Conservation (phyloP, 179 eudicot species). For the Patellifolia procumbens region DNA sequence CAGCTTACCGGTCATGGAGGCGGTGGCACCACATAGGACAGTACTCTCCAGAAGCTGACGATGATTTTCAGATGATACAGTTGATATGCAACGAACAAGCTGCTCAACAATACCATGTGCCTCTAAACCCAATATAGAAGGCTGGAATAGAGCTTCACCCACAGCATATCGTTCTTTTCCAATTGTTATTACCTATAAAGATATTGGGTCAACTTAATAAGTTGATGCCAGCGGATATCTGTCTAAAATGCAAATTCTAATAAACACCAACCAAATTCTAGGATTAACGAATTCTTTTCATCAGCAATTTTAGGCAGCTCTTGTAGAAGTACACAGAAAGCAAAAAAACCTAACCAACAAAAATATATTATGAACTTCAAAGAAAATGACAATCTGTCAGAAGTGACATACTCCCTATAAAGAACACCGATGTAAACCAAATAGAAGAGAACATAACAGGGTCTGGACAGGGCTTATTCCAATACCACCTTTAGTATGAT, state of each 20-base stretch:
- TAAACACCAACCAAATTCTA: not conserved
- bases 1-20: slow-evolving; percentile 62
- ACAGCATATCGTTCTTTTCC: slow-evolving; percentile 75
- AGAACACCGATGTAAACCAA: not conserved
- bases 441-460: not conserved
- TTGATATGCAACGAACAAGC: slow-evolving; percentile 79
- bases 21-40: slow-evolving; percentile 87
- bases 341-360: not conserved
- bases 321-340: not conserved
- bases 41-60: slow-evolving; percentile 90
- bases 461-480: not conserved
- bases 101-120: slow-evolving; percentile 96
- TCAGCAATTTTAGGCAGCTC: not conserved
- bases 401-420: too few species aligned
- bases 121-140: slow-evolving; percentile 75
- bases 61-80: slow-evolving; percentile 85
- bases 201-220: slow-evolving; percentile 3
- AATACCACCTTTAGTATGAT: not conserved
- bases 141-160: slow-evolving; percentile 91
- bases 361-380: not conserved
- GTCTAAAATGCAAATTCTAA: not conserved
- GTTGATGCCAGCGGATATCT: not conserved
- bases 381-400: not conserved
- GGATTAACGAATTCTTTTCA: not conserved
- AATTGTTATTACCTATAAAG: slow-evolving; percentile 65